Base-by-base conservation (phyloP, 2,329 filamentous ascomycete species). In the Simplicillium sp. region DNA sequence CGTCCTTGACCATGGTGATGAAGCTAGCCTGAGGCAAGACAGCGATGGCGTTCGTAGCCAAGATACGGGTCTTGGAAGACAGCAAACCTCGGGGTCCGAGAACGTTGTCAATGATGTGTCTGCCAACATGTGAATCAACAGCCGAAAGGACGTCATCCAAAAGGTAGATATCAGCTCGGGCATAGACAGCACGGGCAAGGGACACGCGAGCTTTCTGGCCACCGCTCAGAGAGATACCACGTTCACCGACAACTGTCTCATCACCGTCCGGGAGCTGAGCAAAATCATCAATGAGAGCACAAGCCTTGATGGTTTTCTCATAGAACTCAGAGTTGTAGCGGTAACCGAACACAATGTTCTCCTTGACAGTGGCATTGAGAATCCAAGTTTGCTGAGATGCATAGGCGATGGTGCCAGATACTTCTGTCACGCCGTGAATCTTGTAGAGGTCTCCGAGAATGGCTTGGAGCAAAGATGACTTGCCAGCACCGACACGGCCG, bases 331-430 rank as follows among this genome's bases (percentile, higher is more conserved):
- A 82, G 61, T 98, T 90, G 70, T 85, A 96, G 36, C 87, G 82
- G 63, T 98, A 88, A 2, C 92, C 92, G 55, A 98, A 98, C 4
- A 96, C 73, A 51, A 98, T 95, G 57, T 98, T 98, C 57, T 98
- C 92, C 53, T 88, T 87, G 42, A 98, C 89, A 25, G 86, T 94
- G 8, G 92, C 92, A 57, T 98, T 98, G 81, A 97, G 90, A 39
- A 98, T 85, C 92, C 94, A 98, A 15, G 88, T 71, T 54, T 86
- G 81, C 60, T 98, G 94, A 13, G 88, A 86, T 44, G 94, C 92
- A 58, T 97, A 98, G 2, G 92, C 92, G 33, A 87, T 77, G 20
- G 74, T 78, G 36, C 92, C 94, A 50, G 85, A 81, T 9, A 98
- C 73, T 41, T 84, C 72, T 4, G 96, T 90, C 46, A 85, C 74